Evolutionary conservation across 352 stramenopile species (phyloP).

Genomic region (Phytophthora pinifolia): DNA sequence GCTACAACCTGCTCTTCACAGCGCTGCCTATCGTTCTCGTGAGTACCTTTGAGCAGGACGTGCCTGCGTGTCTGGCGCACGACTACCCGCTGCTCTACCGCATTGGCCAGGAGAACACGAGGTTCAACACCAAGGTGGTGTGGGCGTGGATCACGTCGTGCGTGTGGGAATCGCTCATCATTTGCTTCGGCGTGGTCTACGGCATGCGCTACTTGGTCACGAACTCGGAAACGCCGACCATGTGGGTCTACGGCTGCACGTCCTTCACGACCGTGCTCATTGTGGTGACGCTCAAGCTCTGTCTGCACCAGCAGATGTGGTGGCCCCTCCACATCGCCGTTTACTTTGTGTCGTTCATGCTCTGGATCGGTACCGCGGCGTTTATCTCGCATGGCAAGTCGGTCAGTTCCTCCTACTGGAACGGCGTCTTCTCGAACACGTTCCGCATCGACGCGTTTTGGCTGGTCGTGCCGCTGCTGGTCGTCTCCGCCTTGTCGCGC

Average conservation of each 20-base stretch:
- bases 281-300: constrained; percentile 95
- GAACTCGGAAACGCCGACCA: constrained; percentile 86
- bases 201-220: constrained; percentile 78
- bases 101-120: constrained; percentile 80
- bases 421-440: constrained; percentile 74
- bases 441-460: constrained; percentile 75
- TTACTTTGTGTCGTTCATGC: constrained; percentile 62
- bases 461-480: constrained; percentile 71
- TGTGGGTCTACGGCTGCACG: constrained; percentile 94
- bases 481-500: constrained; percentile 66
- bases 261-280: constrained; percentile 95
- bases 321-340: constrained; percentile 71
- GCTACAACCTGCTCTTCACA: constrained; percentile 90
- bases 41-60: constrained; percentile 85
- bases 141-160: constrained; percentile 83
- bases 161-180: constrained; percentile 82
- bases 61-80: constrained; percentile 64
- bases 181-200: constrained; percentile 83
- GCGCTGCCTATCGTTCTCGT: constrained; percentile 83
- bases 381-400: constrained; percentile 77
- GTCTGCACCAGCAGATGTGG: constrained; percentile 86
- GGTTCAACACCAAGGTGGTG: constrained; percentile 87
- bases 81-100: constrained; percentile 82
- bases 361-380: constrained; percentile 73
- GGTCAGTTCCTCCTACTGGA: constrained; percentile 82